Evolutionary conservation across 2,329 filamentous ascomycete genomes (phyloP), one percentile per base, ranked within the genome.

Genomic region (Aspergillus sp.): DNA sequence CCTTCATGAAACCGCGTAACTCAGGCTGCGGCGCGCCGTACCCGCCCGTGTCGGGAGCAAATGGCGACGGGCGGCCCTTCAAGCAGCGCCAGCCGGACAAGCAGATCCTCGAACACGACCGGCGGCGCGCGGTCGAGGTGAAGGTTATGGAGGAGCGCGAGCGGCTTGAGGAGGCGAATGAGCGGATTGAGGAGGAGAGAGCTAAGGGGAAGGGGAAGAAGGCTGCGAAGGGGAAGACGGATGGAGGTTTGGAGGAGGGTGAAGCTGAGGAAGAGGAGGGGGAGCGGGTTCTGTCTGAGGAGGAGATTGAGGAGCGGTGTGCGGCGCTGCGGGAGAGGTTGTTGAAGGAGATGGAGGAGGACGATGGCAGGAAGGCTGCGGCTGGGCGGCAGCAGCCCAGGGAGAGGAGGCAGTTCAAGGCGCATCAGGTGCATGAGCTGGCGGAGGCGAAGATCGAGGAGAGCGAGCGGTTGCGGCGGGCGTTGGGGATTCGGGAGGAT

Each of bases 361-460:
- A 68, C 66, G 38, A 26, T 22, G 52, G 49, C 49, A 26, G 45
- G 50, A 14, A 40, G 51, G 51, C 22, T 22, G 22, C 22, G 5
- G 22, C 22, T 22, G 22, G 22, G 22, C 22, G 66, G 64, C 42
- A 50, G 48, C 57, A 32, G 33, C 45, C 45, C 11, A 61, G 56
- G 55, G 65, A 67, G 55, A 58, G 68, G 67, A 75, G 53, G 65
- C 81, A 83, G 9, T 80, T 97, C 58, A 99, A 97, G 75, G 81
- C 86, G 60, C 91, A 97, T 73, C 90, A 97, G 74, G 91, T 97
- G 17, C 94, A 99, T 76, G 94, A 97, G 75, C 81, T 96, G 70
- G 94, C 94, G 16, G 89, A 94, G 65, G 94, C 93, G 54, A 99
- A 99, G 81, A 93, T 95, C 61, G 88, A 90, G 70, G 94, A 99